A percentile compares a stretch with the other conserved stretches of the same genome.
Evolutionary conservation across 345 rosid genomes (phyloP).

Genomic region (Orychophragmus violaceus): DNA sequence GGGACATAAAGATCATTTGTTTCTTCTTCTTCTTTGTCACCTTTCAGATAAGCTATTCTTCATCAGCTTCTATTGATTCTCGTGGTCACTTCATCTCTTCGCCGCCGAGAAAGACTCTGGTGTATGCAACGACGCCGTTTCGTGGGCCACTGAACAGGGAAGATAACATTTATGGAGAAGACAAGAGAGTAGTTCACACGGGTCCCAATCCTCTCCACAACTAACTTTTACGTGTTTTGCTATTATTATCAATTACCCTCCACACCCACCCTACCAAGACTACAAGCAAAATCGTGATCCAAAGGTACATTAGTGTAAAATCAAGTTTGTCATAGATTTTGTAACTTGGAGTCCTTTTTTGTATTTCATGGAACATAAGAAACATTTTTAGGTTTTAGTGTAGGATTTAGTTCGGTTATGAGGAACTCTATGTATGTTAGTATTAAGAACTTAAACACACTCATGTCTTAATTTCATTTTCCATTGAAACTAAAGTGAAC

Average conservation of each 20-base stretch:
- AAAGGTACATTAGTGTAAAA: slow-evolving; percentile 3
- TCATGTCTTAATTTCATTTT: background rate
- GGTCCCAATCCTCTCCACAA: slow-evolving; percentile 98
- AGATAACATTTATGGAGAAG: slow-evolving; percentile 50
- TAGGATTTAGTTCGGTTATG: slow-evolving; percentile 5
- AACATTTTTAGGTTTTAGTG: slow-evolving; percentile 12
- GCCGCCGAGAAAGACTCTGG: slow-evolving; percentile 39
- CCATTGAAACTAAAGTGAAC: background rate
- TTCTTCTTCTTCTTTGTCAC: slow-evolving; percentile 15
- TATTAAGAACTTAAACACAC: slow-evolving; percentile 11
- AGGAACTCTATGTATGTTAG: slow-evolving; percentile 16
- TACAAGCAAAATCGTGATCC: slow-evolving; percentile 6
- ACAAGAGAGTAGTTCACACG: slow-evolving; percentile 75
- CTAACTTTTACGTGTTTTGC: slow-evolving; percentile 35
- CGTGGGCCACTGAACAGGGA: slow-evolving; percentile 13
- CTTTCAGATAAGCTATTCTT: slow-evolving; percentile 10
- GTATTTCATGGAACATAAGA: slow-evolving; percentile 17
- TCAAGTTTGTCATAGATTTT: slow-evolving; percentile 13
- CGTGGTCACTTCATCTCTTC: slow-evolving; percentile 21
- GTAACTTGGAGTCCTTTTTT: background rate
- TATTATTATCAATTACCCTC: slow-evolving; percentile 19
- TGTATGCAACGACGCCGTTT: slow-evolving; percentile 20
- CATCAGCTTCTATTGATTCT: slow-evolving; percentile 8
- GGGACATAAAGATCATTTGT: background rate
- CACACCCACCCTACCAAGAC: slow-evolving; percentile 20